Evolutionary conservation across 371 early-diverging fungal genomes (phyloP).

Genomic region (Fennellomyces sp.): DNA sequence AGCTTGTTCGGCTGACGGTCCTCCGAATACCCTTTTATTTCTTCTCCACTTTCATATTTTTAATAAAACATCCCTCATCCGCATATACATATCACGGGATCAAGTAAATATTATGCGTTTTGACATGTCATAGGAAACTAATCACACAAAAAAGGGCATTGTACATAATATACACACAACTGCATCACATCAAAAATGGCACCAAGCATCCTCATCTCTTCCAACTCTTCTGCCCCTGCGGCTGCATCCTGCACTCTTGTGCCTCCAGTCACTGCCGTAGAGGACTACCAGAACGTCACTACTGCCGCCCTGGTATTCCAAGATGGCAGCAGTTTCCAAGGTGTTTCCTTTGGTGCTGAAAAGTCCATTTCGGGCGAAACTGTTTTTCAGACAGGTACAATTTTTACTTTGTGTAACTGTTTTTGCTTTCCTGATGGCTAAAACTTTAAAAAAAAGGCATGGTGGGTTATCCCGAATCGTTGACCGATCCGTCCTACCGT

Average conservation of each 20-base stretch:
- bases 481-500: conserved; percentile 96
- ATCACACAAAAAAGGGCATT: too few relatives aligned
- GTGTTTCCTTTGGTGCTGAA: conserved; percentile 94
- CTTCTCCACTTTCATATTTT: background rate
- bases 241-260: conserved; percentile 43
- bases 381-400: conserved; percentile 94
- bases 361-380: conserved; percentile 92
- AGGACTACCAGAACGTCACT: conserved; percentile 45
- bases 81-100: too few relatives aligned
- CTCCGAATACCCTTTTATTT: conserved; percentile 37
- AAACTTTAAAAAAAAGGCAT: conserved; percentile 46
- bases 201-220: conserved; percentile 40
- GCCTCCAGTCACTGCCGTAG: conserved; percentile 58
- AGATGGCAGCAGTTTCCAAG: conserved; percentile 86
- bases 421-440: conserved; percentile 19
- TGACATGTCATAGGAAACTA: too few relatives aligned
- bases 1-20: conserved; percentile 52
- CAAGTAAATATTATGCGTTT: too few relatives aligned
- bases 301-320: conserved; percentile 77
- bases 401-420: conserved; percentile 1
- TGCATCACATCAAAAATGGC: conserved; percentile 36
- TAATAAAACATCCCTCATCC: too few relatives aligned
- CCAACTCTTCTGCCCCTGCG: conserved; percentile 37
- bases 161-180: conserved; percentile 8
- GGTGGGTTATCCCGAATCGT: conserved; percentile 88